Evolutionary conservation across 2,329 filamentous ascomycete species (phyloP), one percentile per base, ranked within the genome.

Genomic region (Colletotrichum camelliae): DNA sequence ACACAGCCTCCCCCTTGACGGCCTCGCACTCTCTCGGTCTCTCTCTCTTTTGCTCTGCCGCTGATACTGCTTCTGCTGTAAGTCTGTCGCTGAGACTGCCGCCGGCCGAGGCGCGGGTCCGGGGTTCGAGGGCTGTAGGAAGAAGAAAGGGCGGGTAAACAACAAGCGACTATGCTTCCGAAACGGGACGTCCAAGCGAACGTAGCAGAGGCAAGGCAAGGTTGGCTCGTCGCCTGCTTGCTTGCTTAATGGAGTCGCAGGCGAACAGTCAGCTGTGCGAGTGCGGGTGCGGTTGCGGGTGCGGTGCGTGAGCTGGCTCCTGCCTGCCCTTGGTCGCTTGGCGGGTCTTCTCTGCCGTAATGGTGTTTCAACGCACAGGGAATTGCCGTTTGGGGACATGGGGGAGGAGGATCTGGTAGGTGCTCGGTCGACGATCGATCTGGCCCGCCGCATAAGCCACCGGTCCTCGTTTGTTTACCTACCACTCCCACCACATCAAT

Each of bases 151-250:
- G 48, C 39, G 65, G 29, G 7, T 57, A 33, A 35, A 18, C n/a
- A 27, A 7, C n/a, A 69, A 65, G 43, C 58, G 64, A 68, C 43
- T n/a, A 76, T 27, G 21, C 43, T 73, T 73, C 64, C 58, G 64
- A 76, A 76, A 76, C 65, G 57, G 64, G 74, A 74, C 64, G 58
- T 74, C 70, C 70, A 74, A 69, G 74, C 74, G 74, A 69, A 37
- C 57, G 68, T 37, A 65, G 72, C 24, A 64, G 33, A 39, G 39
- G 5, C 33, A n/a, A 4, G 58, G 58, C 55, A 52, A 52, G 65
- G 37, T 58, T 52, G 43, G 60, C 16, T 70, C 58, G 43, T n/a
- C 39, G 69, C 43, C 43, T 57, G 69, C 33, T 57, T 57, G 15
- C 21, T 24, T 35, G 39, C 4, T 48, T 55, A 35, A 43, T n/a